Evolutionary conservation across 371 early-diverging fungal genomes (phyloP), one percentile per base, ranked within the genome.

Genomic region (Mucor saturninus): DNA sequence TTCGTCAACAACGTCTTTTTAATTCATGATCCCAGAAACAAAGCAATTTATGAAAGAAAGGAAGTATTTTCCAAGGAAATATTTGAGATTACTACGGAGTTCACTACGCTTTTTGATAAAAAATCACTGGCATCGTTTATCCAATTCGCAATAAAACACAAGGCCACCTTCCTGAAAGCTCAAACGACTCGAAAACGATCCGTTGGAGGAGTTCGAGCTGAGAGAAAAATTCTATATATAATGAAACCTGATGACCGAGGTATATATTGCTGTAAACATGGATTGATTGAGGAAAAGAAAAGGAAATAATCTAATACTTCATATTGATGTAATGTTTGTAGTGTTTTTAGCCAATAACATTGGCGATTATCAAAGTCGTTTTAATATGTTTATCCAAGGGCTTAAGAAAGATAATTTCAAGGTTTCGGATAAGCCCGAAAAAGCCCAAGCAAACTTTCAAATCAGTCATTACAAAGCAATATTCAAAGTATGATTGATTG

Each of bases 251-350:
- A 45, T 54, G 54, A 61, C 31, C 61, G 37, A 61, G 61, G 62
- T 61, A 61, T 61, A 61, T 61, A 54, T 54, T 55, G 48, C 55
- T 46, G 38, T 61, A 61, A 54, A 29, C 28, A 54, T 48, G 46
- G 39, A 54, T 48, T 54, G 48, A 54, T 11, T 61, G 55, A 54
- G 6, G 38, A 54, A 61, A 61, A 54, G 48, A 61, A 61, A 54
- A 60, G 52, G 40, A 54, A 42, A 43, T 30, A 45, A 57, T 32
- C 55, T 54, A 61, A 61, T 54, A 53, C 45, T 45, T 31, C 45
- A 21, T 54, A 31, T 45, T 61, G 45, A 53, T 21, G 32, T 43
- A 53, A 54, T 54, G 39, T 31, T 62, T 54, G 14, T 55, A 62
- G 38, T 55, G n/a, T 54, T 55, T 55, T 54, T 54, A 48, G 48